Base-by-base conservation (phyloP, 352 stramenopile species). In the Globisporangium megalacanthum region DNA sequence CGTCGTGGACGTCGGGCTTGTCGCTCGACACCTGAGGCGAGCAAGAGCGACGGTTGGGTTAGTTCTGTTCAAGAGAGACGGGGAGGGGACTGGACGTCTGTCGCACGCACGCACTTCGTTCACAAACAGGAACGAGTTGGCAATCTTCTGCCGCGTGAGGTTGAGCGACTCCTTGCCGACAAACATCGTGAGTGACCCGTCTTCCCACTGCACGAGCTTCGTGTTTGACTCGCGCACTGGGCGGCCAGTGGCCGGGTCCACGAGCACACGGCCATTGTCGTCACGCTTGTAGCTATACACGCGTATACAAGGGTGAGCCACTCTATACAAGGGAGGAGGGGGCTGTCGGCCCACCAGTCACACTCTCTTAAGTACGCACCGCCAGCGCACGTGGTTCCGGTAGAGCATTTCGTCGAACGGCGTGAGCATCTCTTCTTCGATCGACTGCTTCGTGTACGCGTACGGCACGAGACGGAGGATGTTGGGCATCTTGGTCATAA, bases 201-300 rank as follows among this genome's bases (percentile, higher is more conserved):
- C 85, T 36, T 92, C 81, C 85, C 85, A 94, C 61, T 92, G 82
- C 58, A 94, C 85, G 29, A 94, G 62, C 67, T 89, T 92, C 33
- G 83, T 66, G 66, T 94, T 94, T 6, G 75, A 80, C 63, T 93
- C 83, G 39, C 82, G 81, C 59, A 86, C 47, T 25, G 82, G 84
- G 0, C 62, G 64, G 8, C 75, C 61, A 0, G 80, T 94, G 48
- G 65, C 70, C 10, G 79, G 75, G 45, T 94, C 82, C 46, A 91
- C 61, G 52, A 85, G 68, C 29, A 89, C 74, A 17, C 68, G 70
- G n/a, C 82, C 82, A 13, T 76, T 68, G 9, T 68, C 67, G 45
- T 89, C 73, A 48, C 82, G 79, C 59, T 79, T 69, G 69, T 85
- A 86, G 60, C 66, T 68, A 22, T 8, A 19, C 29, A 11, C 49